Percentiles rank a stretch among this genome's conserved stretches.
Evolutionary conservation across 2,329 filamentous ascomycete genomes (phyloP).

Genomic region (Alternaria alternata): DNA sequence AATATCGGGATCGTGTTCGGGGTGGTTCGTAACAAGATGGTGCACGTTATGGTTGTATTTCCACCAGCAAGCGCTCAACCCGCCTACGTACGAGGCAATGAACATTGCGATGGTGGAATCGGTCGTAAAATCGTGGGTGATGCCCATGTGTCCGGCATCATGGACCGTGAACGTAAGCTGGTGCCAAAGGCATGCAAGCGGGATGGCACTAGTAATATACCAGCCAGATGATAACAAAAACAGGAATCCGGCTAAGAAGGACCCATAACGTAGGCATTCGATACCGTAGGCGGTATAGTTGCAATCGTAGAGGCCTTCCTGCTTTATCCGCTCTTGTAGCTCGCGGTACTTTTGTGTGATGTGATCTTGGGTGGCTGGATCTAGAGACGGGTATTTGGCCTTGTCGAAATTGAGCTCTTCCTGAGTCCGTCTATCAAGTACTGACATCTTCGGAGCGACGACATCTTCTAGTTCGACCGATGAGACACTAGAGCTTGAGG

Average conservation of each 20-base stretch:
- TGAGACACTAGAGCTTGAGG: slow-evolving; percentile 69
- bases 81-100: slow-evolving; percentile 88
- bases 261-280: slow-evolving; percentile 75
- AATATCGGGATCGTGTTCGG: slow-evolving; percentile 96
- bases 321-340: slow-evolving; percentile 74
- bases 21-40: slow-evolving; percentile 93
- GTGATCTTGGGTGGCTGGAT: slow-evolving; percentile 73
- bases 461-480: slow-evolving; percentile 56
- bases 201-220: slow-evolving; percentile 71
- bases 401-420: slow-evolving; percentile 79
- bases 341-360: slow-evolving; percentile 85
- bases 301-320: slow-evolving; percentile 82
- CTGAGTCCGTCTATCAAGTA: slow-evolving; percentile 76
- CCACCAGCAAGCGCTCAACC: slow-evolving; percentile 95
- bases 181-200: slow-evolving; percentile 88
- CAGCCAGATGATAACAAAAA: slow-evolving; percentile 53
- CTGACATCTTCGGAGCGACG: slow-evolving; percentile 60
- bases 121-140: slow-evolving; percentile 86
- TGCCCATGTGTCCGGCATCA: slow-evolving; percentile 96
- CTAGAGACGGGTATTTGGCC: slow-evolving; percentile 81
- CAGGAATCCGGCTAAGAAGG: slow-evolving; percentile 70
- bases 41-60: slow-evolving; percentile 96
- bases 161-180: slow-evolving; percentile 94
- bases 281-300: slow-evolving; percentile 81
- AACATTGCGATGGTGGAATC: slow-evolving; percentile 89